A percentile compares a stretch with the other conserved stretches of the same genome.
phyloP scores from a whole-genome alignment of 2,329 filamentous ascomycete species.

The Calonectria leucothoes region DNA sequence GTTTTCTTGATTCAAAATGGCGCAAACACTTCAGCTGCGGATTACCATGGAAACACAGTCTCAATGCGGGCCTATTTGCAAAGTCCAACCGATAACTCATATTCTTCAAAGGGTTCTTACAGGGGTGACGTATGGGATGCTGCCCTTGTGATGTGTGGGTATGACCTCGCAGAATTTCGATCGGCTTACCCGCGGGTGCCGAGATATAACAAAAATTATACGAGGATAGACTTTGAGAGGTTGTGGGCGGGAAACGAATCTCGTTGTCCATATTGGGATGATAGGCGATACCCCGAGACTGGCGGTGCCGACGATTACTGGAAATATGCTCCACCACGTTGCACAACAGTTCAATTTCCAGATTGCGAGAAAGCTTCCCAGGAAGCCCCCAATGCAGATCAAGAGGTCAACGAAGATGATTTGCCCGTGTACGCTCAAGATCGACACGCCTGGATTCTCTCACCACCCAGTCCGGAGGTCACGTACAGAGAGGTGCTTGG shows the following conservation, averaged over 20 bases:
- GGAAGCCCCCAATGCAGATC: too few species aligned
- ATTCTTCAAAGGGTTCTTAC: conserved; percentile 6
- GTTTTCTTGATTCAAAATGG: not conserved
- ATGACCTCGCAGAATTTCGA: not conserved
- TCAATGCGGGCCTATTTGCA: not conserved
- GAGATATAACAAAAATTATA: conserved; percentile 17
- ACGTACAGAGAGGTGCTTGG: not conserved
- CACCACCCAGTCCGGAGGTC: not conserved
- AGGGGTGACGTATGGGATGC: conserved; percentile 31
- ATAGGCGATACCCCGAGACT: conserved; percentile 12
- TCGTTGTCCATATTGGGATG: conserved; percentile 27
- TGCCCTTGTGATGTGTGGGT: conserved; percentile 12
- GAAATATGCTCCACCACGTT: not conserved
- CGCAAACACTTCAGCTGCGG: not conserved
- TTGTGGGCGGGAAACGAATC: conserved; percentile 21
- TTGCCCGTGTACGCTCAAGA: not conserved
- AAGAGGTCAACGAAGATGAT: not conserved
- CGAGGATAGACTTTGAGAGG: conserved; percentile 23
- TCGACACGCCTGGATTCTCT: not conserved
- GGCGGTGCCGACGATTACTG: not conserved
- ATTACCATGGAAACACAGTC: not conserved
- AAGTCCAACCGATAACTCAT: not conserved
- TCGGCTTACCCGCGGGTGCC: conserved; percentile 1
- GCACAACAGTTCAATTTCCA: not conserved
- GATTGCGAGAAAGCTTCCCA: not conserved